Base-by-base conservation (phyloP, 352 stramenopile species). In the Plasmopara muralis region DNA sequence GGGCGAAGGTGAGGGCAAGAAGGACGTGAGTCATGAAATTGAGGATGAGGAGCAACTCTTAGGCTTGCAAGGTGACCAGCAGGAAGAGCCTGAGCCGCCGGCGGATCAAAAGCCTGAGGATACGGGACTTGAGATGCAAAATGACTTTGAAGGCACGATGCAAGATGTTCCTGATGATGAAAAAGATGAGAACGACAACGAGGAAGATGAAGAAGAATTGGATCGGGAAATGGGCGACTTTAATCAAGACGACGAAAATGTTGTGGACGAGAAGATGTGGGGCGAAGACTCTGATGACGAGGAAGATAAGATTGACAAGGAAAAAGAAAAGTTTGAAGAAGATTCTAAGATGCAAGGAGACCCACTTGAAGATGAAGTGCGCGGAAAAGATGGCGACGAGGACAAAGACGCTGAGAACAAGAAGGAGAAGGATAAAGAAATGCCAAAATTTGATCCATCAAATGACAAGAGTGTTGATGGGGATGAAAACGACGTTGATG, bases 21-120 rank as follows among this genome's bases (percentile, higher is more conserved):
- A 99, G 60, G 97, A 99, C 70, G 97, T 99, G 18, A 99, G 91
- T 15, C 87, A 99, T 55, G 85, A 99, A 66, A 97, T 99, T 31
- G 96, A 99, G 58, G 97, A 99, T 55, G 97, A 99, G 74, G 97
- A 99, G 40, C 97, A 99, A 70, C 70, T 99, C n/a, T 72, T 99
- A 2, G 97, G 97, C 5, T 70, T 99, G 14, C 97, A 99, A 72
- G 86, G 85, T 43, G 94, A 98, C 12, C 77, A 96, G 29, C 69
- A 95, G 37, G 57, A 84, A 40, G 77, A 97, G 20, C 60, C 87
- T 30, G 78, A 97, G 47, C 60, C 85, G 50, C 56, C 60, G 6
- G 75, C 93, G 46, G 80, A 97, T 18, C 64, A 98, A 41, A 79
- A 98, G 51, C 70, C 75, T 0, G 85, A 98, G 35, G 93, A 99